These are phyloP conservation scores for Lentinula guzmanii DNA, from an alignment of 768 basidiomycete species.

Conservation along the genomic window DNA sequence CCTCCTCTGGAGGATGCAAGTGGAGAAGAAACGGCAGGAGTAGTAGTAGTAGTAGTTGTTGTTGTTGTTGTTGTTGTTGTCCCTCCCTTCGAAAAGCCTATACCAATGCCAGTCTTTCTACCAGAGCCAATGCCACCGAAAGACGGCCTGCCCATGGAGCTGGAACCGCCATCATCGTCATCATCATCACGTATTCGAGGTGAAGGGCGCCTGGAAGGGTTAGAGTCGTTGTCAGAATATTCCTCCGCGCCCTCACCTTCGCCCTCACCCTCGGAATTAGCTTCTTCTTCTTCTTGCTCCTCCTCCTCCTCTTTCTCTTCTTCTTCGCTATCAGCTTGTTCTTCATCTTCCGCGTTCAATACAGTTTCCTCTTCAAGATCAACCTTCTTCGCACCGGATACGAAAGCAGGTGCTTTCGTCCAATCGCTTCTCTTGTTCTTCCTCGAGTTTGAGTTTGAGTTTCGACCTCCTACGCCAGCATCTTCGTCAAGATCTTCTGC, in stretches of 20 bases:
- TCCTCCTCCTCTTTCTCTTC: slow-evolving; percentile 19
- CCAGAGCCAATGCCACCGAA: slow-evolving; percentile 16
- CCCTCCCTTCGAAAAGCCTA: slow-evolving; percentile 22
- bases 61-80: slow-evolving; percentile 16
- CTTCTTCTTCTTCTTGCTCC: slow-evolving; percentile 23
- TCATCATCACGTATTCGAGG: slow-evolving; percentile 51
- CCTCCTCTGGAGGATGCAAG: slow-evolving; percentile 10
- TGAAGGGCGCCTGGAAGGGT: slow-evolving; percentile 48
- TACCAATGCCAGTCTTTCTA: not conserved
- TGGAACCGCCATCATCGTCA: slow-evolving; percentile 30
- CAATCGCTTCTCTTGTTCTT: slow-evolving; percentile 50
- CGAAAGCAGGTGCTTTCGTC: slow-evolving; percentile 74
- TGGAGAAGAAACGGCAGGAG: not conserved
- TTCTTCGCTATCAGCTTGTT: not conserved
- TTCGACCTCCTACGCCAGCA: slow-evolving; percentile 17
- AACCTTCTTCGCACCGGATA: slow-evolving; percentile 49
- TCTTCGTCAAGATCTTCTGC: slow-evolving; percentile 66
- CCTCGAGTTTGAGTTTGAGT: slow-evolving; percentile 19
- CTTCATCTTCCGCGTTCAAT: slow-evolving; percentile 29
- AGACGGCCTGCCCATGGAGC: slow-evolving; percentile 27
- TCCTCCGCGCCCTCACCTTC: slow-evolving; percentile 31
- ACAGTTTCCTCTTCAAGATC: slow-evolving; percentile 30
- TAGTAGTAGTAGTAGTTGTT: not conserved
- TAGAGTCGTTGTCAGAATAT: slow-evolving; percentile 34
- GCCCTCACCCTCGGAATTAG: slow-evolving; percentile 22